Evolutionary conservation across 495 filamentous ascomycete genomes (phyloP).

Genomic region (Diplogelasinospora grovesii): DNA sequence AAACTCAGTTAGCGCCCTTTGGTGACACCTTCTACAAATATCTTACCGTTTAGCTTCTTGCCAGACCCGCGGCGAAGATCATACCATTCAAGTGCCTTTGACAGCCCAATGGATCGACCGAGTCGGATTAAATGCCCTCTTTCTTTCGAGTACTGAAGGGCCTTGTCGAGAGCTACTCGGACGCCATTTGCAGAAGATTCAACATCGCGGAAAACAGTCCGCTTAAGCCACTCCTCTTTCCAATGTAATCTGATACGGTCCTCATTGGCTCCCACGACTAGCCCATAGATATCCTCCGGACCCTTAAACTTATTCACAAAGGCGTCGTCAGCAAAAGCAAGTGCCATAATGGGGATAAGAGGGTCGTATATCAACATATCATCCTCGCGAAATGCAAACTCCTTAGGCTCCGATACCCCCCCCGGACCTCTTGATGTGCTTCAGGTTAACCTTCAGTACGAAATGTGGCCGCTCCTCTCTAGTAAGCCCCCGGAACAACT

Average conservation of each 20-base stretch:
- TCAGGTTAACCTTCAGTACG: too few relatives aligned
- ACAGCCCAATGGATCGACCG: neutral
- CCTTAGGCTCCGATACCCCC: neutral
- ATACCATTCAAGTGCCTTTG: neutral
- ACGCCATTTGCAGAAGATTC: neutral
- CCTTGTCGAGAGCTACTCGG: neutral
- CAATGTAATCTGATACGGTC: neutral
- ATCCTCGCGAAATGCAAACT: neutral
- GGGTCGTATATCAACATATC: neutral
- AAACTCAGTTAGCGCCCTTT: neutral
- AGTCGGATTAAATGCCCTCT: neutral
- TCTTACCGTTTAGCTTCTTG: conserved; percentile 1
- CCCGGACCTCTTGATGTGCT: too few relatives aligned
- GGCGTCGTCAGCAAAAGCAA: neutral
- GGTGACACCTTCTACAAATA: neutral
- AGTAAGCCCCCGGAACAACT: too few relatives aligned
- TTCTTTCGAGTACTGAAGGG: neutral
- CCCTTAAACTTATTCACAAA: neutral
- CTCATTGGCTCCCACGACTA: neutral
- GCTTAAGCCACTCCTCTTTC: neutral
- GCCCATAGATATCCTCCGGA: neutral
- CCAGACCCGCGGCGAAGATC: neutral
- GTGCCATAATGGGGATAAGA: neutral
- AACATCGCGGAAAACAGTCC: neutral
- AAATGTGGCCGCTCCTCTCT: too few relatives aligned